A percentile compares a stretch with the other conserved stretches of the same genome.
These are phyloP conservation scores for Phylloboletellus chloephorus DNA, from an alignment of 1,284 basidiomycete species.

Conservation along the genomic window DNA sequence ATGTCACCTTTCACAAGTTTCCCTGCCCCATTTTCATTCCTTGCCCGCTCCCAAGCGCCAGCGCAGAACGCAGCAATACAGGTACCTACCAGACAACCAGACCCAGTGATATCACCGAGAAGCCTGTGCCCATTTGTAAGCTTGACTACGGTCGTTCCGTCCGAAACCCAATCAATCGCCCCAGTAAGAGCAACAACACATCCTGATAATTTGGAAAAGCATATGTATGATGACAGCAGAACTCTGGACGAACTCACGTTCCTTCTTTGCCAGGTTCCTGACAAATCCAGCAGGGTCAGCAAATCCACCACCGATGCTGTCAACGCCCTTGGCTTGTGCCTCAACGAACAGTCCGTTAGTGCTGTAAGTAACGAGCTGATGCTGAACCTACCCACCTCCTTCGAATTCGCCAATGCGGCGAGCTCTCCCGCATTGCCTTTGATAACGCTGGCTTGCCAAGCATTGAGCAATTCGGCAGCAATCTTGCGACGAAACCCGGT, in stretches of 20 bases:
- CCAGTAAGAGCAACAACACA: slow-evolving; percentile 86
- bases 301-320: slow-evolving; percentile 76
- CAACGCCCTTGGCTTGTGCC: slow-evolving; percentile 84
- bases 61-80: slow-evolving; percentile 75
- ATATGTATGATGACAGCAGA: slow-evolving; percentile 1
- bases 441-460: slow-evolving; percentile 87
- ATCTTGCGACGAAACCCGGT: slow-evolving; percentile 64
- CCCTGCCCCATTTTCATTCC: slow-evolving; percentile 25
- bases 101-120: slow-evolving; percentile 82
- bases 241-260: slow-evolving; percentile 48
- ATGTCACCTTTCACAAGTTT: slow-evolving; percentile 65
- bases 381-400: slow-evolving; percentile 53
- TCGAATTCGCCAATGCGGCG: slow-evolving; percentile 66
- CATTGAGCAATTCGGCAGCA: slow-evolving; percentile 69
- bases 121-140: slow-evolving; percentile 74
- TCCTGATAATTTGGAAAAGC: slow-evolving; percentile 39
- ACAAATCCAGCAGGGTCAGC: slow-evolving; percentile 72
- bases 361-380: neutral
- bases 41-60: slow-evolving; percentile 44
- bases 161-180: slow-evolving; percentile 79
- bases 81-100: slow-evolving; percentile 85
- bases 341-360: slow-evolving; percentile 4
- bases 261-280: slow-evolving; percentile 62
- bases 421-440: slow-evolving; percentile 96
- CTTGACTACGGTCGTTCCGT: slow-evolving; percentile 66